Evolutionary conservation across 192 early-diverging fungal genomes (phyloP).

Genomic region (Linnemannia zychae): DNA sequence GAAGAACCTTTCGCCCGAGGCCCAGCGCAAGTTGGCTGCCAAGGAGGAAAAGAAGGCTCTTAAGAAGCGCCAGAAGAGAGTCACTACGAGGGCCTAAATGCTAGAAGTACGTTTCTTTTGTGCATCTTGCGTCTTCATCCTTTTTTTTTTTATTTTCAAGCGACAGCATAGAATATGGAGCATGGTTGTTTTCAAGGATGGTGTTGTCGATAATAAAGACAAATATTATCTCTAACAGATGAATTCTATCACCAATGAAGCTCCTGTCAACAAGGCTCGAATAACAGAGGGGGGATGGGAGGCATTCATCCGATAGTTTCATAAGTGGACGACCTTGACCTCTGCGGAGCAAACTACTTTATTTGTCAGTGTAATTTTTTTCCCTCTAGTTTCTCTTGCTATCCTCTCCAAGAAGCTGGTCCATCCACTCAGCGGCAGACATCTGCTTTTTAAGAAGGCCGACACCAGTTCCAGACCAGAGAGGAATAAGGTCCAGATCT

Average conservation of each 20-base stretch:
- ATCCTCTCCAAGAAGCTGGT: constrained; percentile 8
- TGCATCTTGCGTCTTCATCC: too few relatives aligned
- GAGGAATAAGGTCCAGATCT: constrained; percentile 33
- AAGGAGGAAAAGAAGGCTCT: constrained; percentile 51
- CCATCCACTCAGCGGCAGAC: constrained; percentile 46
- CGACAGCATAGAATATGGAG: too few relatives aligned
- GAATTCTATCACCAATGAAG: too few relatives aligned
- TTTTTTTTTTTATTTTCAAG: too few relatives aligned
- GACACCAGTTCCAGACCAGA: constrained; percentile 47
- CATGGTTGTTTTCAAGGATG: too few relatives aligned
- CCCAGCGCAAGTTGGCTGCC: constrained; percentile 53
- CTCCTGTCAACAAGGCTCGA: too few relatives aligned
- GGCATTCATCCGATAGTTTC: too few relatives aligned
- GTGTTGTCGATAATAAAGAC: too few relatives aligned
- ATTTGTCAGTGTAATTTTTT: not conserved
- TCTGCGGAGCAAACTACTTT: not conserved
- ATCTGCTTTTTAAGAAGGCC: constrained; percentile 47
- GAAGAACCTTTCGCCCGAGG: constrained; percentile 51
- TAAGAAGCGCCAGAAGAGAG: constrained; percentile 52
- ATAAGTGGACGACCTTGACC: too few relatives aligned
- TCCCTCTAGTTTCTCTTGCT: not conserved
- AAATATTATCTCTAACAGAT: too few relatives aligned
- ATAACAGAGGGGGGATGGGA: too few relatives aligned
- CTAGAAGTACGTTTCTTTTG: not conserved
- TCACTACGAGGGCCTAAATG: constrained; percentile 22